phyloP scores from a whole-genome alignment of 345 rosid species.

The Leavenworthia alabamica region DNA sequence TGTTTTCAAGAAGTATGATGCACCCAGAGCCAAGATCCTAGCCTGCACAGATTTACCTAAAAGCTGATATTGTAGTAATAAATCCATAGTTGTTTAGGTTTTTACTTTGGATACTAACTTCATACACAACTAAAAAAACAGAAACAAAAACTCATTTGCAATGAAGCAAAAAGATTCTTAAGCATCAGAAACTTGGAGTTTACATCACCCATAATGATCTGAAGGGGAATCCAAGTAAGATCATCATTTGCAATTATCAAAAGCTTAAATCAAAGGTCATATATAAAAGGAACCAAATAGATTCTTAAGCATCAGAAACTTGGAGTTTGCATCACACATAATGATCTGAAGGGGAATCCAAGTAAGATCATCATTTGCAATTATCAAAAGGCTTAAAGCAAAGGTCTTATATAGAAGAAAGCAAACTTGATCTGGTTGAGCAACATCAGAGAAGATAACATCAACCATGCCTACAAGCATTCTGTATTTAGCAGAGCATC shows the following conservation, averaged over 20 bases:
- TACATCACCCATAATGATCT: slow-evolving; percentile 55
- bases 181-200: slow-evolving; percentile 46
- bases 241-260: slow-evolving; percentile 42
- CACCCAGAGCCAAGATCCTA: too few species aligned
- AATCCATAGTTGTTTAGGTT: background rate
- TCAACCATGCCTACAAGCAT: slow-evolving; percentile 99
- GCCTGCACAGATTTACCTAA: too few species aligned
- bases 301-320: slow-evolving; percentile 39
- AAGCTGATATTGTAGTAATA: background rate
- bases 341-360: slow-evolving; percentile 71
- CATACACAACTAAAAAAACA: too few species aligned
- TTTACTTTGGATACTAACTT: background rate
- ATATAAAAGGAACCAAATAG: too few species aligned
- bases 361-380: slow-evolving; percentile 47
- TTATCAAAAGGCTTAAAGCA: background rate
- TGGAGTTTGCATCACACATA: slow-evolving; percentile 54
- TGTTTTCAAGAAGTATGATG: too few species aligned
- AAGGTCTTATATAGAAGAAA: background rate
- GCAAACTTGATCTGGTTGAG: slow-evolving; percentile 98
- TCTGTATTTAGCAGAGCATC: slow-evolving; percentile 94
- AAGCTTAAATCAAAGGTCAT: too few species aligned
- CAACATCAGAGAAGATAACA: slow-evolving; percentile 98
- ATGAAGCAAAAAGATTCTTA: too few species aligned
- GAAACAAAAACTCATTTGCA: too few species aligned
- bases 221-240: too few species aligned